Evolutionary conservation across 2,329 filamentous ascomycete genomes (phyloP), one percentile per base, ranked within the genome.

Genomic region (Cladosporium colombiae): DNA sequence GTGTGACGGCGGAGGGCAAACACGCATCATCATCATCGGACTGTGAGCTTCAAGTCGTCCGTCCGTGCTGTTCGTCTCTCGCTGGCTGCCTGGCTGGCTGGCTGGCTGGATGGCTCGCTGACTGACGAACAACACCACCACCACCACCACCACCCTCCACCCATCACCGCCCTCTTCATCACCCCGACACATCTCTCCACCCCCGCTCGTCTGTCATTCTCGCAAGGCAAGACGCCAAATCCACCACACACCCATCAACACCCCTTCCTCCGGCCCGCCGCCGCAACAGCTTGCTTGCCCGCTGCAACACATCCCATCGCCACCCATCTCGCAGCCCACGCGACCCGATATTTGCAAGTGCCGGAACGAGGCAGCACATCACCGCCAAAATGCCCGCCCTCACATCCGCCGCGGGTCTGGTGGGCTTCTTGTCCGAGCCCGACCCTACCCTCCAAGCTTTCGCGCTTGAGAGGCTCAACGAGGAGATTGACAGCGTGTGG

Each of bases 401-500:
- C 78, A 92, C 93, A 76, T 97, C 94, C 73, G 95, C 95, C 72
- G 94, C 92, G 72, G 95, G 95, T 79, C 89, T 99, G 67, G 88
- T 99, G 77, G 94, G 93, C 82, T 97, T 97, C 80, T 87, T 99
- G 69, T 91, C 92, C 72, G 95, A 99, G 78, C 93, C 96, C 74
- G 95, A 98, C 81, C 87, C 91, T 65, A 92, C 96, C 80, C 89
- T 99, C 80, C 93, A 93, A 84, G 88, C 94, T 73, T 99, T 97
- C 78, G 95, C 95, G 71, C 85, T 99, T 72, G 91, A 97, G 82
- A 93, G 92, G 72, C 87, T 99, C 75, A 97, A 99, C 81, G 91
- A 95, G 74, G 91, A 98, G 77, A 96, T 99, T 74, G 93, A 98
- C 79, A 91, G 94, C 70, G 88, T 99, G 72, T 99, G 95, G 95